Evolutionary conservation across 2,329 filamentous ascomycete genomes (phyloP), one percentile per base, ranked within the genome.

Genomic region (Uncinocarpus reesii): DNA sequence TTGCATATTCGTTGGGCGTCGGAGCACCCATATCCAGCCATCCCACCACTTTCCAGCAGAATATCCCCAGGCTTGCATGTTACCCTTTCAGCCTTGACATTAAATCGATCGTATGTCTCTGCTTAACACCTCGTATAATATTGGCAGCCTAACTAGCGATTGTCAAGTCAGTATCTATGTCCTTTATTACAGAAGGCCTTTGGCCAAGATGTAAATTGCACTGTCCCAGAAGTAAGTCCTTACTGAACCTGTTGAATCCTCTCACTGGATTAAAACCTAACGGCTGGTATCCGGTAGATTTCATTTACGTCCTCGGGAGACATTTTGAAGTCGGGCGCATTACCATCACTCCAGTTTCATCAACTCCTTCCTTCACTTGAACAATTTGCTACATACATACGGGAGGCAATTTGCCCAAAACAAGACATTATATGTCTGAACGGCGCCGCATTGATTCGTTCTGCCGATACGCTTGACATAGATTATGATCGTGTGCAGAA

Each of bases 1-100:
- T 68, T 95, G 35, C 84, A 90, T 64, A 70, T 95, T 50, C 79
- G 84, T 62, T 95, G 88, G 86, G 75, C 78, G n/a, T 78, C 80
- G 11, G 69, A 78, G 2, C 58, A 60, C 5, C 58, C 73, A 1
- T 82, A 81, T 61, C 69, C 76, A 32, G 70, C 76, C 1, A 69
- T 82, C 37, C 74, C 81, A 32, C 89, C 89, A 1, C 83, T 92
- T 58, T 71, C 78, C 36, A 87, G 87, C 44, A 78, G 84, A 50
- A 65, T 88, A 11, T 80, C 86, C 1, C 81, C 89, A 0, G 90
- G 90, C 2, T 69, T 96, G 18, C 88, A 95, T 69, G 71, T 88
- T 21, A 84, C 84, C 58, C 88, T 82, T 61, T 84, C 83, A n/a
- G 0, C 83, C 84, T 0, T 34, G 20, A 37, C 18, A 2, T 11